Evolutionary conservation across 1,139 yeast genomes (phyloP), one percentile per base, ranked within the genome.

Genomic region (Geotrichum carabidarum): DNA sequence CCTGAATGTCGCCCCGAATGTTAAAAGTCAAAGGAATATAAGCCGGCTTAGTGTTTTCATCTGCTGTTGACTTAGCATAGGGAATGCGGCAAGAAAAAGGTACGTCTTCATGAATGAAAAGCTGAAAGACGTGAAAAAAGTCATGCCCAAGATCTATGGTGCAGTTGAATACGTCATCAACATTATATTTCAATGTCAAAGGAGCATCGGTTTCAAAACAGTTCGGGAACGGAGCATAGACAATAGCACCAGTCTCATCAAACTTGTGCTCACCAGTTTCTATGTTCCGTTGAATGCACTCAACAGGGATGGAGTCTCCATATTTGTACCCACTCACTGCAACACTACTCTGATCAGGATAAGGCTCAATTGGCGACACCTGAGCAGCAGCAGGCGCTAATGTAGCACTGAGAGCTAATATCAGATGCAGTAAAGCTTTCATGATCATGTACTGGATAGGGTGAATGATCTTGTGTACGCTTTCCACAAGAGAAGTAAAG

Each of bases 191-290:
- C 60, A 85, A 73, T 5, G 72, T 60, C 47, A 85, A 73, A 1
- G 89, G 84, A 59, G 75, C 71, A 3, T 79, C 80, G 0, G 89
- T 81, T 64, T 86, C 93, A 57, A 74, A 73, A 69, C 94, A 86
- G 9, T 63, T 70, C 1, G 89, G 86, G 61, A 85, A 83, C 2
- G 80, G 74, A 1, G 70, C 75, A 61, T 82, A 84, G 12, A 83
- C 66, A 56, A 86, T 81, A 57, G 80, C 73, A 36, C 78, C 78
- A 47, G 80, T 73, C 6, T 74, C 75, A 63, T 84, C 89, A 60
- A 83, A 82, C 60, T 78, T 77, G 70, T 86, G 93, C 66, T 86
- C 93, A 54, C 94, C 94, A 59, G 76, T 80, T 62, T 84, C 88
- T 56, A 85, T 85, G 59, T 83, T 79, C 63, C 94, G 74, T 50